Evolutionary conservation across 768 basidiomycete species (phyloP).

Genomic region (Rhodosporidiobolus odoratus): DNA sequence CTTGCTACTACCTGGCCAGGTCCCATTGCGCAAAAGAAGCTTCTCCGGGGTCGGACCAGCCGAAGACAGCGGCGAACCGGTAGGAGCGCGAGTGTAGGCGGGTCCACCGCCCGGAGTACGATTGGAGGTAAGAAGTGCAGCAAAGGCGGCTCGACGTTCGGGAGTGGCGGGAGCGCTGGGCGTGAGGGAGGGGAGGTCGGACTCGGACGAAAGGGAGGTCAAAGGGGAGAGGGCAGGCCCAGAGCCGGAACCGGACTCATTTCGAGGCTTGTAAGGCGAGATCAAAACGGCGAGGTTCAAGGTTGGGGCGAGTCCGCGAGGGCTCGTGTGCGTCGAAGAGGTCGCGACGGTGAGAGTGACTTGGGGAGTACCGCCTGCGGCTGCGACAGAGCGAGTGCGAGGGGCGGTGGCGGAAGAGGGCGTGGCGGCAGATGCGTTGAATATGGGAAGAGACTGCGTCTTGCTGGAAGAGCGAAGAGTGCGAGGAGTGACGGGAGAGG

Average conservation of each 20-base stretch:
- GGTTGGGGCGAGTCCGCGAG: not conserved
- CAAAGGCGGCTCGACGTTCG: not conserved
- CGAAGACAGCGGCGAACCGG: conserved; percentile 11
- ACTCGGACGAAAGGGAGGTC: too few species aligned
- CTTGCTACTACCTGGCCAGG: not conserved
- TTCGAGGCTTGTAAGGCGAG: too few species aligned
- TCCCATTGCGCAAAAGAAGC: not conserved
- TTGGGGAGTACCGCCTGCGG: not conserved
- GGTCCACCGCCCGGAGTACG: conserved; percentile 7
- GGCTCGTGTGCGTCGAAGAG: not conserved
- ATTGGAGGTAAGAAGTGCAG: too few species aligned
- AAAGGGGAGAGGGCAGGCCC: too few species aligned
- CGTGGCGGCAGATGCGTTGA: not conserved
- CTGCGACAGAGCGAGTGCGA: not conserved
- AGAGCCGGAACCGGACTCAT: too few species aligned
- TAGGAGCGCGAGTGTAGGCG: conserved; percentile 1
- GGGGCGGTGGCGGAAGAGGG: not conserved
- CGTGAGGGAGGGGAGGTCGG: not conserved
- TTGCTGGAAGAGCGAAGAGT: conserved; percentile 6
- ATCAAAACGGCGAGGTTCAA: too few species aligned
- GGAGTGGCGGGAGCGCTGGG: not conserved
- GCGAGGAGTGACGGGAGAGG: not conserved
- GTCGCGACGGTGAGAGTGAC: not conserved
- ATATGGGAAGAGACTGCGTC: not conserved
- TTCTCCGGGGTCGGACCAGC: conserved; percentile 18